Conservation (phyloP, 495 filamentous ascomycete species). For the Aspergillus kassunensis region DNA sequence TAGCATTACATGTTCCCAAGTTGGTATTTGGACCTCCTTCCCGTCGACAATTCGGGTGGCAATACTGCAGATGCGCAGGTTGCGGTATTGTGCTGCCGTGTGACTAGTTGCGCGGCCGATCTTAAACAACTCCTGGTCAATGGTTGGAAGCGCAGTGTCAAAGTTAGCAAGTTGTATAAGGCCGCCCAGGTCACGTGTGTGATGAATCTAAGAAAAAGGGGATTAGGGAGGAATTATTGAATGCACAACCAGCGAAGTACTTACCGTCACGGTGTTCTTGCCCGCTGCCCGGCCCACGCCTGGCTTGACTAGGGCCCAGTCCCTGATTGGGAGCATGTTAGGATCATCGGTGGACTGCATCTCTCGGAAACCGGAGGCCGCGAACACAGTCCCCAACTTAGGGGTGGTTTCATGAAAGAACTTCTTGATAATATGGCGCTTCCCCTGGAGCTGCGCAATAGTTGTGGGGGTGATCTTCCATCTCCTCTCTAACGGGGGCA, state of each 20-base stretch:
- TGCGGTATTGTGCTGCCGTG: background rate
- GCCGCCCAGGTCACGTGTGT: background rate
- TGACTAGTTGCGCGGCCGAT: background rate
- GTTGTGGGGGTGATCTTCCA: background rate
- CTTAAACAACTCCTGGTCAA: background rate
- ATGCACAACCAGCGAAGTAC: background rate
- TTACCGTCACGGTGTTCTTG: background rate
- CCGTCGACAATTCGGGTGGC: background rate
- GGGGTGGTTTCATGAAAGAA: background rate
- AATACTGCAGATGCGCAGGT: background rate
- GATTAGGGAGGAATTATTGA: background rate
- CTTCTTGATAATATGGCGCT: background rate
- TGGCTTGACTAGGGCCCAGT: background rate
- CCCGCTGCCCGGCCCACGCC: background rate
- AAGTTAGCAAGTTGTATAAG: background rate
- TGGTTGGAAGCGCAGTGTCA: background rate
- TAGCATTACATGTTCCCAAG: background rate
- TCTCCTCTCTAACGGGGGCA: background rate
- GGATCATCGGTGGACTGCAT: background rate
- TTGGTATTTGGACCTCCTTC: background rate
- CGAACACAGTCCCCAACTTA: background rate
- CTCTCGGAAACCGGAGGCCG: background rate
- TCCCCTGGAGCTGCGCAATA: background rate
- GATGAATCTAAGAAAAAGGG: background rate
- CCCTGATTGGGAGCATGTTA: background rate